Percentiles rank a stretch among this genome's conserved stretches.
Evolutionary conservation across 331 rosid genomes (phyloP).

Genomic region (Prunus yedoensis): DNA sequence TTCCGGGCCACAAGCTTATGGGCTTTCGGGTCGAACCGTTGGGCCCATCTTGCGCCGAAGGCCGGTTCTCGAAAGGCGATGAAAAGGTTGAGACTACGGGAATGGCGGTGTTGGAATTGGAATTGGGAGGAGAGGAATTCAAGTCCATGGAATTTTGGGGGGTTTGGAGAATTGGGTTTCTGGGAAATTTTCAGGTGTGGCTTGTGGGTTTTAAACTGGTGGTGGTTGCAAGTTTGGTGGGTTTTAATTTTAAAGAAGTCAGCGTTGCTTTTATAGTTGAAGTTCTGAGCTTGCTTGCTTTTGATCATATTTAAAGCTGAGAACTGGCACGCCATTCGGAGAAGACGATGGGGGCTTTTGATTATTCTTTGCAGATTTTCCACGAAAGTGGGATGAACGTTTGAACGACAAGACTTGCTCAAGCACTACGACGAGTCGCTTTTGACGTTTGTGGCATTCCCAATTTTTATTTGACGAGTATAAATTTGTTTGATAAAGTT

Average conservation of each 20-base stretch:
- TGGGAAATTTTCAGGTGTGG: background rate
- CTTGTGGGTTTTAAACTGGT: background rate
- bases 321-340: background rate
- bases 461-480: no score
- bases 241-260: background rate
- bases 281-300: no score
- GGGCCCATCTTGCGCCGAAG: slow-evolving; percentile 11
- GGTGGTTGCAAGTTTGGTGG: background rate
- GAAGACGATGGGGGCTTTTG: background rate
- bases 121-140: slow-evolving; percentile 31
- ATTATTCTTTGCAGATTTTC: background rate
- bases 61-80: slow-evolving; percentile 16
- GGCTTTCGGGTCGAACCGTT: slow-evolving; percentile 44
- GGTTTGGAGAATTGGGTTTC: background rate
- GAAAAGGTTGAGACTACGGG: slow-evolving; percentile 48
- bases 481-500: no score
- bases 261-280: background rate
- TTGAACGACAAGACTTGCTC: background rate
- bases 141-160: slow-evolving; percentile 40
- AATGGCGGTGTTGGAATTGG: slow-evolving; percentile 37
- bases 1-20: slow-evolving; percentile 75
- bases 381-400: background rate
- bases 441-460: no score
- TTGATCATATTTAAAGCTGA: no score
- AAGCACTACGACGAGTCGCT: no score